These are phyloP conservation scores for Aspergillus aculeatus DNA, from an alignment of 2,329 filamentous ascomycete species.

Conservation along the genomic window DNA sequence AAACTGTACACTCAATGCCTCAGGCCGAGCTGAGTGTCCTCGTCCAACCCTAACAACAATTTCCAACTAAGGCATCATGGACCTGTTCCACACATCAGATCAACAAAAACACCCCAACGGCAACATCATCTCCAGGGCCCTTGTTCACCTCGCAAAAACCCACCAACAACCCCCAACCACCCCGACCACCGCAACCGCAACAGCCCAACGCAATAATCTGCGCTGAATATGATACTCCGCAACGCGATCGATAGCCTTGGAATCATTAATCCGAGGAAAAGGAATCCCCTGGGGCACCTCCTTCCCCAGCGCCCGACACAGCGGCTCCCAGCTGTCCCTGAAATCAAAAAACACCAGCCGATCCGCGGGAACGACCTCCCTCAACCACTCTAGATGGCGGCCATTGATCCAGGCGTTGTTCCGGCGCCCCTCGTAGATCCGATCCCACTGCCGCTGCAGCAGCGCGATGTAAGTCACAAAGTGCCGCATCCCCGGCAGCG, in stretches of 20 bases:
- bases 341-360: slow-evolving; percentile 40
- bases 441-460: slow-evolving; percentile 20
- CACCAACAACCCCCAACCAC: no score
- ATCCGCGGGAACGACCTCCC: slow-evolving; percentile 29
- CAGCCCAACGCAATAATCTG: no score
- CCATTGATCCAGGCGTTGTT: slow-evolving; percentile 9
- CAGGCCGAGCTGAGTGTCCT: no score
- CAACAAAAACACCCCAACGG: no score
- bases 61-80: no score
- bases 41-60: no score
- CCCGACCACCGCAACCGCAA: no score
- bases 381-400: slow-evolving; percentile 26
- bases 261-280: slow-evolving; percentile 44
- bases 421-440: slow-evolving; percentile 13
- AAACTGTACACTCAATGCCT: no score
- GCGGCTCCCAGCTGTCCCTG: slow-evolving; percentile 47
- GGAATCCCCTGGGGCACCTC: slow-evolving; percentile 34
- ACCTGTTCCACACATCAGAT: no score
- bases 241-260: slow-evolving; percentile 20
- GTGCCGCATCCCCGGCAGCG: slow-evolving; percentile 25
- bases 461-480: slow-evolving; percentile 22
- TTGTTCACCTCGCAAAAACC: no score
- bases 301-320: slow-evolving; percentile 46
- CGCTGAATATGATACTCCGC: slow-evolving; percentile 21
- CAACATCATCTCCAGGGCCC: no score